Percentiles rank a stretch among this genome's conserved stretches.
Evolutionary conservation across 768 basidiomycete genomes (phyloP).

Genomic region (Trametes villosa): DNA sequence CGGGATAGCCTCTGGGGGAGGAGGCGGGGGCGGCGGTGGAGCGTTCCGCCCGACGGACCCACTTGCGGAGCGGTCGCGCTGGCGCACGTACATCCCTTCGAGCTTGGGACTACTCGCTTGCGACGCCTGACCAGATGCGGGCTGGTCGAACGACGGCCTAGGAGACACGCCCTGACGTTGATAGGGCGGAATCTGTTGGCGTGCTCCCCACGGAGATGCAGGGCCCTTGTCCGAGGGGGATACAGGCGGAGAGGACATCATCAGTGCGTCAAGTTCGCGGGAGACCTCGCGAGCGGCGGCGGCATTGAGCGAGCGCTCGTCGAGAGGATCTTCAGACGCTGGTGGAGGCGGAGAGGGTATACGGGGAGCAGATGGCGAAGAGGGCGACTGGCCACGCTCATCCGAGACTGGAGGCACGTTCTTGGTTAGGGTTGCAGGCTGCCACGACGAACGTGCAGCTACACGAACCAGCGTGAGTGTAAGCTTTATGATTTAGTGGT

Average conservation of each 20-base stretch:
- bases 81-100: constrained; percentile 19
- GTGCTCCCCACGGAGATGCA: constrained; percentile 1
- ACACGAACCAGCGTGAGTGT: too few species aligned
- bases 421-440: constrained; percentile 8
- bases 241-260: constrained; percentile 40
- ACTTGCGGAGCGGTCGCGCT: constrained; percentile 23
- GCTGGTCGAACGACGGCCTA: constrained; percentile 35
- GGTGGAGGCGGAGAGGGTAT: constrained; percentile 8
- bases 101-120: constrained; percentile 12
- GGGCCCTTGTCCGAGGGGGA: constrained; percentile 42
- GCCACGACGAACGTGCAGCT: background rate
- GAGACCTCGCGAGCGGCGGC: constrained; percentile 73
- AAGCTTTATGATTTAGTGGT: background rate
- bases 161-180: constrained; percentile 44
- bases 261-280: constrained; percentile 64
- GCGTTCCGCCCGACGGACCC: constrained; percentile 8
- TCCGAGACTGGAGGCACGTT: background rate
- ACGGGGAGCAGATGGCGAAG: constrained; percentile 14
- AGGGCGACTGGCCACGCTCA: background rate
- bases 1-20: background rate
- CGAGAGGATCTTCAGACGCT: constrained; percentile 5
- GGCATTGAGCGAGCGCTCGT: constrained; percentile 48
- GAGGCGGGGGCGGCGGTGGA: background rate
- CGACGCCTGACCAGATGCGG: background rate
- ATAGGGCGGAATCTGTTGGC: constrained; percentile 14